Evolutionary conservation across 1,284 basidiomycete species (phyloP).

Genomic region (Inonotus hispidus): DNA sequence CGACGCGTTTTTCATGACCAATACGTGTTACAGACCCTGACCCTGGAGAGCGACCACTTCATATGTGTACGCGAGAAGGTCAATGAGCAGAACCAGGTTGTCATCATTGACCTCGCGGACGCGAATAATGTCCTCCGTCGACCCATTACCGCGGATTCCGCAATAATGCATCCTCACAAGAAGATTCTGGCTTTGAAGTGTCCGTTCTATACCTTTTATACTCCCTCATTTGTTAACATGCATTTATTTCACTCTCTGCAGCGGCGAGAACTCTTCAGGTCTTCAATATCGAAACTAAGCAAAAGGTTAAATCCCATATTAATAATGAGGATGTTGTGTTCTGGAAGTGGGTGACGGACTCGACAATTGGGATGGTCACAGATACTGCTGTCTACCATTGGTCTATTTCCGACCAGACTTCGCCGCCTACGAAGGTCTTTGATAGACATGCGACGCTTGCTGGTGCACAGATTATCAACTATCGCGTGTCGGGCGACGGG

Average conservation of each 20-base stretch:
- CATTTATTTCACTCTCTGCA: conserved; percentile 29
- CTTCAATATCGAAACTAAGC: conserved; percentile 97
- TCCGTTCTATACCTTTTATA: conserved; percentile 32
- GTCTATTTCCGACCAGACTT: conserved; percentile 71
- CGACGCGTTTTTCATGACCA: conserved; percentile 17
- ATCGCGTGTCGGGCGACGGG: conserved; percentile 87
- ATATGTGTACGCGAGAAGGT: conserved; percentile 91
- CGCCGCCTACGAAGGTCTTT: conserved; percentile 86
- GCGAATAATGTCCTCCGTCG: conserved; percentile 95
- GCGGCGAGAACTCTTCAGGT: conserved; percentile 94
- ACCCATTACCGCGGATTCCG: conserved; percentile 95
- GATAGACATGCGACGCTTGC: conserved; percentile 94
- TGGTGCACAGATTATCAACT: conserved; percentile 98
- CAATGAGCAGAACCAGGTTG: conserved; percentile 91
- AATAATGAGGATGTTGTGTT: conserved; percentile 95
- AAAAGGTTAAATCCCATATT: conserved; percentile 94
- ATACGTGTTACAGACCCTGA: conserved; percentile 57
- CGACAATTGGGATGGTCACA: conserved; percentile 93
- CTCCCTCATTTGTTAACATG: conserved; percentile 2
- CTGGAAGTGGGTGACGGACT: conserved; percentile 97
- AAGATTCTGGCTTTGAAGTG: conserved; percentile 97
- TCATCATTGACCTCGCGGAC: conserved; percentile 94
- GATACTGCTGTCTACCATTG: conserved; percentile 94
- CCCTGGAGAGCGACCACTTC: conserved; percentile 95
- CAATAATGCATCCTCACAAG: conserved; percentile 97